Conservation (phyloP, 225 moss, liverwort and hornwort species). For the Neckera pumila region DNA sequence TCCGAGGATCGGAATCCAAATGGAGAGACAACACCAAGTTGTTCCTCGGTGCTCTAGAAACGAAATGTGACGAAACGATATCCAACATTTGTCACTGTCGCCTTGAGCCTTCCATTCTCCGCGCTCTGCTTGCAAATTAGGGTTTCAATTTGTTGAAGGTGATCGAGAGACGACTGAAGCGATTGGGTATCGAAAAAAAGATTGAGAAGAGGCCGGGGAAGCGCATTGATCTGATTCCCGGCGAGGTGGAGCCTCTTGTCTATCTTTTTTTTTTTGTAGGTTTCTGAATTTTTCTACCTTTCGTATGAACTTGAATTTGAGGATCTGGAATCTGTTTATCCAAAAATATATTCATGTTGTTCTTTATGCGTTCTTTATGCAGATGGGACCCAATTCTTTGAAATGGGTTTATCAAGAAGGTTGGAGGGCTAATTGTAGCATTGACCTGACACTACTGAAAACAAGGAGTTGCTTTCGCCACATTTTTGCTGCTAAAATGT, state of each 20-base stretch:
- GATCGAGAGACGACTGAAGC: neutral
- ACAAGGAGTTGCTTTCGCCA: accelerated
- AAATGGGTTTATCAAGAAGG: neutral
- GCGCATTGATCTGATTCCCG: neutral
- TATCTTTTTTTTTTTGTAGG: neutral
- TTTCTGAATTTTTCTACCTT: neutral
- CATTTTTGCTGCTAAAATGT: neutral
- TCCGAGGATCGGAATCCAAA: neutral
- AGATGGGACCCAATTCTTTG: neutral
- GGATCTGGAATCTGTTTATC: neutral
- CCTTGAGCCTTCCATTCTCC: neutral
- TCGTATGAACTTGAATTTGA: neutral
- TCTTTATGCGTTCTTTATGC: too few relatives aligned
- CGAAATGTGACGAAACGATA: neutral
- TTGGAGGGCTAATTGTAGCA: neutral
- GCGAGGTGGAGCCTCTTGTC: neutral
- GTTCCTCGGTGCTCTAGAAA: neutral
- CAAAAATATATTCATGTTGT: neutral
- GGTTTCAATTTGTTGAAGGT: neutral
- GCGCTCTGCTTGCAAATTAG: neutral
- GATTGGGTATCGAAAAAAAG: neutral
- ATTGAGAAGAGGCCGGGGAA: neutral
- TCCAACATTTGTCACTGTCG: neutral
- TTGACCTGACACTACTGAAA: neutral
- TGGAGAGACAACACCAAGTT: neutral